Evolutionary conservation across 805 yeast genomes (phyloP), one percentile per base, ranked within the genome.

Genomic region (Yamadazyma sp.): DNA sequence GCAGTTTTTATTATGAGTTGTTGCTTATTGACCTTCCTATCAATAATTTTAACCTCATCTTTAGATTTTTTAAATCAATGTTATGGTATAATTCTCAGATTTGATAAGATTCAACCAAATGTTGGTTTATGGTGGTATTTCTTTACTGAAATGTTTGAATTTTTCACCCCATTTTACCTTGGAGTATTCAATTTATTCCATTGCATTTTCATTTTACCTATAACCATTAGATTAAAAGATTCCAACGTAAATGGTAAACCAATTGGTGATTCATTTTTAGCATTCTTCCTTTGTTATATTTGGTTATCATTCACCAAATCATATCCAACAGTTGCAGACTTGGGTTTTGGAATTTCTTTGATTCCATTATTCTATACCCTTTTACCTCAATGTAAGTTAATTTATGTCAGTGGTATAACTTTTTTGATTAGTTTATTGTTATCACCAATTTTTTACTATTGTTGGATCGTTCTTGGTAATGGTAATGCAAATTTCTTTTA

Each of bases 51-150:
- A 1, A 53, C 62, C 1, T 48, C 56, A 3, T 58, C 65, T 7
- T 44, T 49, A 37, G 45, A 47, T 20, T 62, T 60, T 34, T 12
- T 59, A 12, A 47, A 47, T 12, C 56, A 43, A 35, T 57, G 63
- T 41, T 86, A 82, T 51, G 79, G 82, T 11, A 68, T 77, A 3
- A 59, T 75, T 5, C 52, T 86, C 5, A 63, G 66, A 16, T 81
- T 86, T 49, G 70, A 70, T 24, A 89, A 86, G 44, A 76, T 88
- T 42, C 70, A 80, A 4, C 98, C 98, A 18, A 93, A 93, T 59
- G 58, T 93, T 45, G 98, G 98, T 0, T 66, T 93, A 14, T 93
- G 99, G 99, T 93, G 99, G 99, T 93, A 93, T 64, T 80, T 89
- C 50, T 93, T 93, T 67, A 84, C 91, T 27, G 98, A 93, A 59